A percentile compares a stretch with the other conserved stretches of the same genome.
Evolutionary conservation across 2,329 filamentous ascomycete genomes (phyloP).

Genomic region (Fusarium aywerte): DNA sequence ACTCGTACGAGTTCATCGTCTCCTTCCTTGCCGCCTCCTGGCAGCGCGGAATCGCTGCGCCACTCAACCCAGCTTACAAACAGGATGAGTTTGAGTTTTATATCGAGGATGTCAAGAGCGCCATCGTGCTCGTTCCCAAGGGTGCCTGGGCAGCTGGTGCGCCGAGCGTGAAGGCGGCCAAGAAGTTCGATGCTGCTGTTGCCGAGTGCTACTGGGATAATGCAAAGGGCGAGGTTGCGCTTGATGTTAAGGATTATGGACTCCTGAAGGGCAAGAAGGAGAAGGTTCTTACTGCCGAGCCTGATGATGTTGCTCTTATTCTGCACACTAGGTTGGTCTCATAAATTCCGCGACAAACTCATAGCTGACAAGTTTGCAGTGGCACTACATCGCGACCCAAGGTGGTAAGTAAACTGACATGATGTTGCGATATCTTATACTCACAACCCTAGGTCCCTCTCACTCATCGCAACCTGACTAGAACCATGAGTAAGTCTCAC

Average conservation of each 20-base stretch:
- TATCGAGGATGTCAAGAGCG: conserved; percentile 86
- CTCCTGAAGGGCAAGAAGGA: conserved; percentile 65
- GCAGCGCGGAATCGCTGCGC: conserved; percentile 85
- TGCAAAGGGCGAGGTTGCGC: conserved; percentile 69
- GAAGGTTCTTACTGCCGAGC: conserved; percentile 62
- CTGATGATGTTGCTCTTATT: conserved; percentile 84
- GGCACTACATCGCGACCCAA: conserved; percentile 88
- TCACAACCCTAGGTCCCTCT: conserved; percentile 69
- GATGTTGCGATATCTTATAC: neutral
- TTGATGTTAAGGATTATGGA: conserved; percentile 82
- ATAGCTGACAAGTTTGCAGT: conserved; percentile 51
- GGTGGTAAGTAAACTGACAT: conserved; percentile 64
- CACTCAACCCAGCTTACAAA: conserved; percentile 89
- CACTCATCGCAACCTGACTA: conserved; percentile 82
- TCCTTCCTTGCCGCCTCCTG: conserved; percentile 87
- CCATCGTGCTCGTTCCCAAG: conserved; percentile 78
- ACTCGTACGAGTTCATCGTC: conserved; percentile 89
- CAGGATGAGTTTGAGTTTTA: conserved; percentile 93
- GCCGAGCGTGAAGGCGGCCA: conserved; percentile 79
- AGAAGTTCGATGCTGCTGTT: conserved; percentile 83
- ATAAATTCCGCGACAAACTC: neutral
- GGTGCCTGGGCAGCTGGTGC: conserved; percentile 74
- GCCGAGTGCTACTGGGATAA: conserved; percentile 87
- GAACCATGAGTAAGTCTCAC: conserved; percentile 73
- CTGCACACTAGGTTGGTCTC: conserved; percentile 73